Conservation (phyloP, 192 early-diverging fungal genomes). For the Coemansia sp. region DNA sequence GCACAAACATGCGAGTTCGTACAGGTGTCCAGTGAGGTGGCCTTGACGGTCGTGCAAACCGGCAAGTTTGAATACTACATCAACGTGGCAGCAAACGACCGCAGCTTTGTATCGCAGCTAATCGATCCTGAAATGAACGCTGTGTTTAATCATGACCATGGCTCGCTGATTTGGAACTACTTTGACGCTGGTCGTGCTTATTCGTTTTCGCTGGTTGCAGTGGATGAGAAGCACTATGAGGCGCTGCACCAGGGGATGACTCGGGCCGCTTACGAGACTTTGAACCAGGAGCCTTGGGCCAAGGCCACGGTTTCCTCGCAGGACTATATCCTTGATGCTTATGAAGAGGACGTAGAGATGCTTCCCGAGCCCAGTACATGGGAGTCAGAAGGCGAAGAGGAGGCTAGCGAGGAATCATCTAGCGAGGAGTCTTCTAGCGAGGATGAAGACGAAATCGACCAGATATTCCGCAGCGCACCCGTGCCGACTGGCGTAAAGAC, state of each 20-base stretch:
- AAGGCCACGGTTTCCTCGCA: constrained; percentile 69
- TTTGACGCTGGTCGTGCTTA: constrained; percentile 60
- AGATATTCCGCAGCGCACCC: constrained; percentile 20
- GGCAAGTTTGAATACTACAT: constrained; percentile 56
- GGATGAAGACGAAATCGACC: constrained; percentile 27
- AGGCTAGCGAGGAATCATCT: background rate
- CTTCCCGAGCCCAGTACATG: constrained; percentile 27
- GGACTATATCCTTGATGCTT: constrained; percentile 71
- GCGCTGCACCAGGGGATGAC: constrained; percentile 67
- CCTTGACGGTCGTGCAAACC: constrained; percentile 38
- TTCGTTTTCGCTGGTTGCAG: constrained; percentile 75
- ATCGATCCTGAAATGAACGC: constrained; percentile 76
- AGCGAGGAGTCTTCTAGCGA: background rate
- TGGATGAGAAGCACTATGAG: constrained; percentile 47
- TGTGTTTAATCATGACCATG: constrained; percentile 66
- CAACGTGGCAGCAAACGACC: constrained; percentile 51
- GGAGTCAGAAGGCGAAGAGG: constrained; percentile 31
- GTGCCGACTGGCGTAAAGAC: constrained; percentile 39
- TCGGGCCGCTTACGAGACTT: constrained; percentile 73
- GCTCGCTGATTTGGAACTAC: constrained; percentile 82
- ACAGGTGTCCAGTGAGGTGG: constrained; percentile 51
- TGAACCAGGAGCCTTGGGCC: constrained; percentile 61
- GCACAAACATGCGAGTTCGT: constrained; percentile 55
- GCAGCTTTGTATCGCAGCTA: constrained; percentile 55
- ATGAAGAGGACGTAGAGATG: constrained; percentile 63